These are phyloP conservation scores for Naumovozyma baii DNA, from an alignment of 805 yeast species.

Conservation along the genomic window DNA sequence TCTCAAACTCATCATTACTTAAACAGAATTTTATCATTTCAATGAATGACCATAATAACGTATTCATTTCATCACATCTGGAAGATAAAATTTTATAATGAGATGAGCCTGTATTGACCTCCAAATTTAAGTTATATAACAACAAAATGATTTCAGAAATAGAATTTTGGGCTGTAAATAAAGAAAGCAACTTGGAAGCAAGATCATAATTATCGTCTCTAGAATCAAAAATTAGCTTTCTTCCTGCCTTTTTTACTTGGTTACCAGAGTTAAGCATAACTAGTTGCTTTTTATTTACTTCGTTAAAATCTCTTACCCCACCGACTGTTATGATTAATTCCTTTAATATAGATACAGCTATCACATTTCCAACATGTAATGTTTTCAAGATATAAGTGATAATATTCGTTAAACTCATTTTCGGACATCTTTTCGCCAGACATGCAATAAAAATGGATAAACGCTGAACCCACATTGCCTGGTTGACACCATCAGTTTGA, in stretches of 20 bases:
- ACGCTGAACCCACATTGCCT: constrained; percentile 78
- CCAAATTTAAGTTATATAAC: constrained; percentile 40
- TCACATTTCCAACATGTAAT: constrained; percentile 48
- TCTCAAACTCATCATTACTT: constrained; percentile 23
- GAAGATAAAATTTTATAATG: constrained; percentile 66
- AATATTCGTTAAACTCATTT: constrained; percentile 54
- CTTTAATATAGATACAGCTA: constrained; percentile 53
- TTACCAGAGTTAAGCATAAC: constrained; percentile 55
- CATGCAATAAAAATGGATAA: constrained; percentile 71
- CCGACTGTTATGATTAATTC: constrained; percentile 66
- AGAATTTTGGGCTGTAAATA: constrained; percentile 36
- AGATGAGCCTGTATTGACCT: constrained; percentile 32
- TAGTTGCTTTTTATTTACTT: constrained; percentile 58
- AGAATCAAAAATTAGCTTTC: constrained; percentile 41
- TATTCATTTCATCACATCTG: constrained; percentile 60
- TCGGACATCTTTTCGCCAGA: constrained; percentile 43
- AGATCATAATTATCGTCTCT: constrained; percentile 41
- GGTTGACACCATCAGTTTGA: constrained; percentile 73
- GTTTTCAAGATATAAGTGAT: constrained; percentile 51
- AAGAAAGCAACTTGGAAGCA: constrained; percentile 41
- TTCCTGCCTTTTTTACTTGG: constrained; percentile 45
- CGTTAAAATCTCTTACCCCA: constrained; percentile 63
- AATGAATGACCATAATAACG: constrained; percentile 55
- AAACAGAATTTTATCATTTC: constrained; percentile 49
- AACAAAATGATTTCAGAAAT: constrained; percentile 59